Evolutionary conservation across 495 filamentous ascomycete species (phyloP), one percentile per base, ranked within the genome.

Genomic region (Amphirosellinia nigrospora): DNA sequence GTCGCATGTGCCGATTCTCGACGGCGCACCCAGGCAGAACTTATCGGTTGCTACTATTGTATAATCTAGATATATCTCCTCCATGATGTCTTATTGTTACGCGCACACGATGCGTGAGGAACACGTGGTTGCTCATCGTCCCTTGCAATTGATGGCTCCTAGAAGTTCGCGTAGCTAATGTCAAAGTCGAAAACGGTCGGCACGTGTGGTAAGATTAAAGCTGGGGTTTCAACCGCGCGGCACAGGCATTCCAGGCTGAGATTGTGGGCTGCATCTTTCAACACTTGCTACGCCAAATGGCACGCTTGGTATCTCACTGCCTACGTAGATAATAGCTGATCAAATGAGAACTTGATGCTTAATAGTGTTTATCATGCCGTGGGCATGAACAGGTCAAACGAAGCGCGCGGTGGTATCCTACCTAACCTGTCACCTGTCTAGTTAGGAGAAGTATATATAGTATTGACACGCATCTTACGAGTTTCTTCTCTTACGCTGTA

Each of bases 161-260:
- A 8, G 6, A 36, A 36, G 30, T 36, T 28, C 16, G 4, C 8
- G 48, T 4, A n/a, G 19, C 15, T 7, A 3, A 36, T 56, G 6
- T 56, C 32, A 16, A 16, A 32, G 50, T 8, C 30, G 26, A 53
- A 26, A 30, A 30, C 11, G 50, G 21, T 11, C 21, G 45, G 11
- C n/a, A 3, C 26, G 11, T 2, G 26, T 32, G 13, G 21, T 8
- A 50, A n/a, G 45, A 46, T 8, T 50, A 11, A 26, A 50, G 46
- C 48, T 15, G 16, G 23, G 30, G 9, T 15, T 16, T 59, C 72
- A 67, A 23, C 64, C 62, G 67, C 69, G 56, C 56, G 56, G 56
- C 5, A 60, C 10, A 39, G 6, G 2, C 4, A 39, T 39, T 56
- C 28, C 7, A 34, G 53, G 10, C 9, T 15, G 53, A 52, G 23